phyloP scores from a whole-genome alignment of 495 filamentous ascomycete genomes.

The Oidiodendron maius region DNA sequence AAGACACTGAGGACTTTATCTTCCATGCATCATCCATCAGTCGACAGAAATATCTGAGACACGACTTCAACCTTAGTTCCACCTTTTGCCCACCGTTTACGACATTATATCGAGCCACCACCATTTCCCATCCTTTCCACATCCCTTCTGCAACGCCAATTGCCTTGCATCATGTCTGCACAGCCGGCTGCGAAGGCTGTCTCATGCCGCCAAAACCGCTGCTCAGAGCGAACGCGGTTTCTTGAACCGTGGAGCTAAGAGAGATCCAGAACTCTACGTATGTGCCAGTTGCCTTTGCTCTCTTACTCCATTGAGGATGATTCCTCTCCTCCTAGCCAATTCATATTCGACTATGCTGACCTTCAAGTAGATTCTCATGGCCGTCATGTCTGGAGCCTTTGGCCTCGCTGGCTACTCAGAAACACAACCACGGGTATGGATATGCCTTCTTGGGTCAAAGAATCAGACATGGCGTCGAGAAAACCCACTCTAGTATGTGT shows the following conservation, averaged over 20 bases:
- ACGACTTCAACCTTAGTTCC: too few species aligned
- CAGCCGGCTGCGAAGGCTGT: slow-evolving; percentile 44
- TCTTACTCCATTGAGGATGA: background rate
- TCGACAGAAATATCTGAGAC: too few species aligned
- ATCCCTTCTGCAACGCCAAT: slow-evolving; percentile 14
- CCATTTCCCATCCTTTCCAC: too few species aligned
- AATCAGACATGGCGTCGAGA: too few species aligned
- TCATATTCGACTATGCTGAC: slow-evolving; percentile 3
- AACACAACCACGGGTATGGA: too few species aligned
- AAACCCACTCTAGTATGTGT: too few species aligned
- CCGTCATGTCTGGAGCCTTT: slow-evolving; percentile 86
- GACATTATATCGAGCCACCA: too few species aligned
- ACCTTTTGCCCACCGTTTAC: background rate
- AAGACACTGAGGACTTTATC: too few species aligned
- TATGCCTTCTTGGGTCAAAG: too few species aligned
- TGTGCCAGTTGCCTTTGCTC: slow-evolving; percentile 15
- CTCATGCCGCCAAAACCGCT: slow-evolving; percentile 29
- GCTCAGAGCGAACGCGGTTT: slow-evolving; percentile 15
- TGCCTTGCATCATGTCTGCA: slow-evolving; percentile 42
- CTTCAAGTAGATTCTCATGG: slow-evolving; percentile 67
- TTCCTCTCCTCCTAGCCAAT: background rate
- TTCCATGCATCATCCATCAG: too few species aligned
- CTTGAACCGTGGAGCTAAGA: slow-evolving; percentile 62
- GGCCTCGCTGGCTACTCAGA: slow-evolving; percentile 83
- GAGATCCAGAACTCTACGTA: slow-evolving; percentile 81